These are phyloP conservation scores for Stemphylium vesicarium DNA, from an alignment of 2,329 filamentous ascomycete genomes.

Conservation along the genomic window DNA sequence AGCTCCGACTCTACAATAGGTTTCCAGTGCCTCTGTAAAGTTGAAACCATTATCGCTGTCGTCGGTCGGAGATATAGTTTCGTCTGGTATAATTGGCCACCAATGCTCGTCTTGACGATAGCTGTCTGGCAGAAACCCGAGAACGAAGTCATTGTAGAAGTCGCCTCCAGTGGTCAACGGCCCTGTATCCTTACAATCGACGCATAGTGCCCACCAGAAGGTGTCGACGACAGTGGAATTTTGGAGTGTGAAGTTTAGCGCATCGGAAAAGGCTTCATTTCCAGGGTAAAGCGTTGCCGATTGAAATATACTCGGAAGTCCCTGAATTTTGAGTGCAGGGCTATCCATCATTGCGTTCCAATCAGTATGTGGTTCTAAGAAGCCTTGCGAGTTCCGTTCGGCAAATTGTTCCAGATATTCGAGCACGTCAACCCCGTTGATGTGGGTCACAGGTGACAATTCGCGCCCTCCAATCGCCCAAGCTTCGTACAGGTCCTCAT, in stretches of 20 bases:
- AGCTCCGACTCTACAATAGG: background rate
- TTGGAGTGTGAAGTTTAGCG: constrained; percentile 26
- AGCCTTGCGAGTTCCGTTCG: constrained; percentile 42
- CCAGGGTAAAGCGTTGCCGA: constrained; percentile 49
- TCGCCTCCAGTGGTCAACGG: constrained; percentile 51
- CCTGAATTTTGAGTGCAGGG: constrained; percentile 27
- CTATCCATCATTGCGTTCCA: constrained; percentile 48
- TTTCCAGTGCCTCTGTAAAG: background rate
- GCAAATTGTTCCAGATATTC: constrained; percentile 33
- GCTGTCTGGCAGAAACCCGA: constrained; percentile 31
- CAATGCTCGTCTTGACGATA: background rate
- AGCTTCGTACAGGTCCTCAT: constrained; percentile 32
- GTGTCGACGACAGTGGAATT: constrained; percentile 27
- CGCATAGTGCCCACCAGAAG: constrained; percentile 33
- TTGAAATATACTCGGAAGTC: constrained; percentile 17
- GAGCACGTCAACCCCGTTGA: constrained; percentile 35
- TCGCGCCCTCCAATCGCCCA: constrained; percentile 3
- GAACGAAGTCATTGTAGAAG: constrained; percentile 55
- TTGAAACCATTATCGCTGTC: constrained; percentile 1
- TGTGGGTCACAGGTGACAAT: constrained; percentile 31
- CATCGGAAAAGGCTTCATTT: constrained; percentile 12
- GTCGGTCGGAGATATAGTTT: background rate
- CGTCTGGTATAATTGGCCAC: too few species aligned
- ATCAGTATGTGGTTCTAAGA: constrained; percentile 51
- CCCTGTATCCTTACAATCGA: constrained; percentile 23